phyloP scores from a whole-genome alignment of 176 grass and related monocot species.

The Poa pratensis region DNA sequence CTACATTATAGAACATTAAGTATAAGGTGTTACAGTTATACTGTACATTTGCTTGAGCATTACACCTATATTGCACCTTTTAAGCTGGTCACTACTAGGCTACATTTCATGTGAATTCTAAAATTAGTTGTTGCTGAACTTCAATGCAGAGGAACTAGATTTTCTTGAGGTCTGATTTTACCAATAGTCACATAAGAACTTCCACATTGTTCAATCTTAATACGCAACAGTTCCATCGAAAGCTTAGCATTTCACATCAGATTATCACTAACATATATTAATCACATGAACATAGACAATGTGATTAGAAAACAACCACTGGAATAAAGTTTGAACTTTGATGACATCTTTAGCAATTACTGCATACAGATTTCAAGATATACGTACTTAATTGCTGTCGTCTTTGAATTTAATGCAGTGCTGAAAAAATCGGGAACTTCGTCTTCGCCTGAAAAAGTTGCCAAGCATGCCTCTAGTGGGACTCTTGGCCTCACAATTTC shows the following conservation, averaged over 20 bases:
- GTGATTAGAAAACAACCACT: constrained; percentile 8
- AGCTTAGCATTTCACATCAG: neutral
- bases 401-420: constrained; percentile 92
- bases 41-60: neutral
- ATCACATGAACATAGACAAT: neutral
- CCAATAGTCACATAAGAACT: neutral
- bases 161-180: neutral
- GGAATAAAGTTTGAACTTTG: neutral
- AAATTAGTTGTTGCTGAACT: constrained; percentile 1
- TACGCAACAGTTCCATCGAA: neutral
- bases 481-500: constrained; percentile 96
- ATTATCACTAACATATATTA: constrained; percentile 15
- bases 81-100: neutral
- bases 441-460: constrained; percentile 80
- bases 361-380: constrained; percentile 27
- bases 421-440: constrained; percentile 91
- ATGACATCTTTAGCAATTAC: constrained; percentile 5
- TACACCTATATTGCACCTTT: neutral
- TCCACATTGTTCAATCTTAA: neutral
- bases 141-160: neutral
- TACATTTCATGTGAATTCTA: neutral
- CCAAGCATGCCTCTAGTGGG: constrained; percentile 85
- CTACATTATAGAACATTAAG: neutral
- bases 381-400: constrained; percentile 87
- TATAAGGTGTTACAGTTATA: neutral